Evolutionary conservation across 371 early-diverging fungal genomes (phyloP), one percentile per base, ranked within the genome.

Genomic region (Actinomortierella wolfii): DNA sequence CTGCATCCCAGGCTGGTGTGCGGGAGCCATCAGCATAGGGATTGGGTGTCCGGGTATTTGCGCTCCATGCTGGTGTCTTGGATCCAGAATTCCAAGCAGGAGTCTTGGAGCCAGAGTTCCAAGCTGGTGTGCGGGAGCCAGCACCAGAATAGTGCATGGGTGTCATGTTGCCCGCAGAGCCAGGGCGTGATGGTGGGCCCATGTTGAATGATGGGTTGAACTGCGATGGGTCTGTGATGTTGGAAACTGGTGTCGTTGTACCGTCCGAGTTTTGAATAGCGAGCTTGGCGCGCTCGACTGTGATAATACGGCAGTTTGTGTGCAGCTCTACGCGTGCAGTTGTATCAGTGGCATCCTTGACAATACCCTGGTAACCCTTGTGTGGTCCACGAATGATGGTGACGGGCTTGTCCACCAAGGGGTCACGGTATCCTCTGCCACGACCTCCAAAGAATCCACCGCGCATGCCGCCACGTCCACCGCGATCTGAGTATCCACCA

Each of bases 281-380:
- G 26, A 94, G 76, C 60, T 89, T 90, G 54, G 86, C 83, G 60
- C 88, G 87, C 45, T 91, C 89, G 17, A 98, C 87, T 28, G 77
- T 87, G 48, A 97, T 83, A 29, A 90, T 82, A 41, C 88, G 88
- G 34, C 86, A 85, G 67, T 92, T 95, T 18, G 98, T 94, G 76
- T 96, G 97, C 25, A 99, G 84, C 78, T 99, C 98, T 3, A 99
- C 92, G 42, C 98, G 86, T 1, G 91, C 96, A 58, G 83, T 85
- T 8, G 78, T 79, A 58, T 85, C 89, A 1, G 87, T 86, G 0
- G 91, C 83, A 52, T 97, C 97, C 70, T 97, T 97, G 34, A 99
- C 96, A 52, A 97, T 92, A 50, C 99, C 99, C 26, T 93, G 77
- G 74, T 96, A 97, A 13, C 99, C 99, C 77, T 99, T 99, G 82